Evolutionary conservation across 108 stramenopile species (phyloP).

Genomic region (Pseudonitzschia delicatissima): DNA sequence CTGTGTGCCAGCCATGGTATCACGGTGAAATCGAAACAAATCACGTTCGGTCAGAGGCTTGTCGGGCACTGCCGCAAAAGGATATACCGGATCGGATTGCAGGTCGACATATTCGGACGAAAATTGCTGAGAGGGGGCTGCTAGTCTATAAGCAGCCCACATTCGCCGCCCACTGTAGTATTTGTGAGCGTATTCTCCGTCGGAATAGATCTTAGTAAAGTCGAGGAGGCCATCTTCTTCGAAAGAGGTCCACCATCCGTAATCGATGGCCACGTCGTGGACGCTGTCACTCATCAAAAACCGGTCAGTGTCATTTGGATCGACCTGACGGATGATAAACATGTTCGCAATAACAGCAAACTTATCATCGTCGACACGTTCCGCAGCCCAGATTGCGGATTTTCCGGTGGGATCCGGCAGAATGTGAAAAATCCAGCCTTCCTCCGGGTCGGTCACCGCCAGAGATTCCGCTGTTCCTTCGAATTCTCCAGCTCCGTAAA

Average conservation of each 20-base stretch:
- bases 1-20: conserved; percentile 71
- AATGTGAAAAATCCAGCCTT: conserved; percentile 86
- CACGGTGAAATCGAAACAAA: conserved; percentile 52
- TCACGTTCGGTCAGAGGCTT: conserved; percentile 27
- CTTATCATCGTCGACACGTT: conserved; percentile 61
- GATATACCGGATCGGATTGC: conserved; percentile 59
- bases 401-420: conserved; percentile 74
- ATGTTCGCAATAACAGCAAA: conserved; percentile 79
- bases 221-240: conserved; percentile 33
- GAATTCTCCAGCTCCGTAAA: conserved; percentile 73
- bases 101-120: conserved; percentile 44
- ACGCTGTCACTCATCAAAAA: conserved; percentile 67
- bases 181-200: conserved; percentile 56
- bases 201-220: conserved; percentile 47
- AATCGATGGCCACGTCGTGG: conserved; percentile 56
- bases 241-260: conserved; percentile 35
- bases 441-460: conserved; percentile 56
- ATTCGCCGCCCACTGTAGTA: conserved; percentile 43
- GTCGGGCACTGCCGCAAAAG: conserved; percentile 57
- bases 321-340: conserved; percentile 67
- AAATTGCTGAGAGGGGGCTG: conserved; percentile 16
- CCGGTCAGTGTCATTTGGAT: conserved; percentile 52
- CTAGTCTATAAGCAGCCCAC: conserved; percentile 43
- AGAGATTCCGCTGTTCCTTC: conserved; percentile 72
- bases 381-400: conserved; percentile 84